phyloP scores from a whole-genome alignment of 352 stramenopile species.

The Saprolegnia parasitica region DNA sequence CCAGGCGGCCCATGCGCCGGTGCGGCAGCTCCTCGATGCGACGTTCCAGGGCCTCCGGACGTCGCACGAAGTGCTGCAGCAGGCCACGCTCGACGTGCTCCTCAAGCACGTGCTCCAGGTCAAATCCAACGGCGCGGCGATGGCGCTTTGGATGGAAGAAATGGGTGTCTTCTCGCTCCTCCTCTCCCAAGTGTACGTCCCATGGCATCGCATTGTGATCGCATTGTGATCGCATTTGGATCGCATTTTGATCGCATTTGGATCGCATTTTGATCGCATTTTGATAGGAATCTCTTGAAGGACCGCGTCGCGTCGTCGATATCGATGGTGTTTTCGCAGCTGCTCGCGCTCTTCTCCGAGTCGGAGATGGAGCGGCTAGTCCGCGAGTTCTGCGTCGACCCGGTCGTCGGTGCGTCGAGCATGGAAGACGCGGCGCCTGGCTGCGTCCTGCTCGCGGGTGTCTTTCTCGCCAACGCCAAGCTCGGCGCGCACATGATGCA shows the following conservation, averaged over 20 bases:
- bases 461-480: conserved; percentile 81
- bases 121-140: conserved; percentile 38
- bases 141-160: conserved; percentile 60
- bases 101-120: conserved; percentile 34
- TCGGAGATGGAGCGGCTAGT: conserved; percentile 59
- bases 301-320: conserved; percentile 59
- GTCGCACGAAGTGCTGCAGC: conserved; percentile 54
- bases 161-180: conserved; percentile 73
- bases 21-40: conserved; percentile 52
- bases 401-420: conserved; percentile 44
- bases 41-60: conserved; percentile 69
- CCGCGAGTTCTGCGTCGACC: conserved; percentile 58
- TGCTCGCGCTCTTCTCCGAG: conserved; percentile 70
- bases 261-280: not conserved
- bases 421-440: conserved; percentile 58
- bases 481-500: conserved; percentile 38
- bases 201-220: too few species aligned
- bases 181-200: conserved; percentile 34
- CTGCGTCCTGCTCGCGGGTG: conserved; percentile 62
- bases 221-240: not conserved
- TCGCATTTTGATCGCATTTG: conserved; percentile 1
- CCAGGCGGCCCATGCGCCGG: conserved; percentile 31
- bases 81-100: conserved; percentile 63
- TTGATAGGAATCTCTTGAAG: conserved; percentile 29
- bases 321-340: conserved; percentile 81